Conservation (phyloP, 768 basidiomycete species). For the Amanita exitialis region DNA sequence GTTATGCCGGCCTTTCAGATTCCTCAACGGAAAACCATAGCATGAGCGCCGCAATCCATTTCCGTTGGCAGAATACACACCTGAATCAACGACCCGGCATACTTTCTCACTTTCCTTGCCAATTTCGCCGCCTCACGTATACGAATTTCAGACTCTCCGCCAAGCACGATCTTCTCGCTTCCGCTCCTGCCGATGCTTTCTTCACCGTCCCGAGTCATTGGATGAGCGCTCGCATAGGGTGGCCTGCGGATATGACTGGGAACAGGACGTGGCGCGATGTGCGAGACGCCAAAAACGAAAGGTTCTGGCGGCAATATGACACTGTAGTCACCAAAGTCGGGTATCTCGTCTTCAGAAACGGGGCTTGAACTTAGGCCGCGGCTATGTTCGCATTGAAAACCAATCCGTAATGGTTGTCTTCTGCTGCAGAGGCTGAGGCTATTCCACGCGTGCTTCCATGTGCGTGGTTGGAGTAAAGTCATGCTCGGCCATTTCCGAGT, state of each 20-base stretch:
- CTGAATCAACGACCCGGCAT: conserved; percentile 42
- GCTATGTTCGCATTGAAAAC: background rate
- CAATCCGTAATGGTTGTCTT: too few relatives aligned
- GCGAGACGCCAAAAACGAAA: conserved; percentile 50
- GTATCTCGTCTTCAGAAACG: background rate
- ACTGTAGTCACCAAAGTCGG: conserved; percentile 41
- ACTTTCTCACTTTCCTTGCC: conserved; percentile 46
- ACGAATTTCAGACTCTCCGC: conserved; percentile 39
- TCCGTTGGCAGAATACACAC: conserved; percentile 21
- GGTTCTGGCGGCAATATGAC: conserved; percentile 61
- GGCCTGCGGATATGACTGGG: conserved; percentile 49
- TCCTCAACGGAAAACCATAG: conserved; percentile 2
- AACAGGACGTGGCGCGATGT: conserved; percentile 47
- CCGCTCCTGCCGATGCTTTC: conserved; percentile 8
- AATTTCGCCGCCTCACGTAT: conserved; percentile 45
- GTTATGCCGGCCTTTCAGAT: conserved; percentile 50
- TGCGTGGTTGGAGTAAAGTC: background rate
- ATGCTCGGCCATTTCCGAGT: background rate
- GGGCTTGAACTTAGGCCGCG: background rate
- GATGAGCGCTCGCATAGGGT: conserved; percentile 30
- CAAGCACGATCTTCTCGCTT: conserved; percentile 30
- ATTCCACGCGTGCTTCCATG: background rate
- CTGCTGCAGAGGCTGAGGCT: background rate
- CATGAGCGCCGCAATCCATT: background rate
- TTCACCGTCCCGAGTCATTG: conserved; percentile 8